Base-by-base conservation (phyloP, 1,139 yeast genomes). In the Hemisphaericaspora xylanilytica region DNA sequence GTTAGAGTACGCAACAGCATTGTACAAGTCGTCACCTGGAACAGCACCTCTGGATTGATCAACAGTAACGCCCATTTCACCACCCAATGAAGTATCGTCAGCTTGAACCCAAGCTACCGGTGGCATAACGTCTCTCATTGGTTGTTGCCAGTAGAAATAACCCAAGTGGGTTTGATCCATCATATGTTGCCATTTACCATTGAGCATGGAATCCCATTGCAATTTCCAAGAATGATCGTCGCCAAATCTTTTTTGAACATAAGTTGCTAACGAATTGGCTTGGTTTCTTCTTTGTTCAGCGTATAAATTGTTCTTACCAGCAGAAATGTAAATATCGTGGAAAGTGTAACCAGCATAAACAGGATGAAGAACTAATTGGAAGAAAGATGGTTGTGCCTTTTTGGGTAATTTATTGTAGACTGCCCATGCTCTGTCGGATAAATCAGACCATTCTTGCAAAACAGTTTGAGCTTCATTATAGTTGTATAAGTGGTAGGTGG, bases 101-200 rank as follows among this genome's bases (percentile, higher is more conserved):
- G 37, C 28, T 22, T 46, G 35, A 18, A 46, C 17, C 31, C 39
- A 43, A 5, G 51, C 33, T 17, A 50, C 42, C 9, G 38, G 39
- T 12, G 53, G 53, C 43, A 46, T 40, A 8, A 42, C 32, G 33
- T 50, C 45, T 32, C 50, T 39, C 43, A 47, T 39, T 12, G 53
- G 53, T n/a, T 48, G 45, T 40, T 50, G 53, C 53, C 53, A 50
- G 33, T 46, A 48, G 20, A 37, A 33, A 38, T 46, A 50, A n/a
- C 53, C 51, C 11, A 49, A 32, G 35, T 50, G 53, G 8, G 52
- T 41, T 35, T 48, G 52, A 37, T 48, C 52, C 52, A 48, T 48
- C 41, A 48, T 43, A 27, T 47, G 49, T 15, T 38, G 37, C 52
- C 52, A 48, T 38, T 48, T 48, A 13, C 51, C 49, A 36, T 46